phyloP scores from a whole-genome alignment of 202 grass and related monocot genomes.

The Alloteropsis angusta region DNA sequence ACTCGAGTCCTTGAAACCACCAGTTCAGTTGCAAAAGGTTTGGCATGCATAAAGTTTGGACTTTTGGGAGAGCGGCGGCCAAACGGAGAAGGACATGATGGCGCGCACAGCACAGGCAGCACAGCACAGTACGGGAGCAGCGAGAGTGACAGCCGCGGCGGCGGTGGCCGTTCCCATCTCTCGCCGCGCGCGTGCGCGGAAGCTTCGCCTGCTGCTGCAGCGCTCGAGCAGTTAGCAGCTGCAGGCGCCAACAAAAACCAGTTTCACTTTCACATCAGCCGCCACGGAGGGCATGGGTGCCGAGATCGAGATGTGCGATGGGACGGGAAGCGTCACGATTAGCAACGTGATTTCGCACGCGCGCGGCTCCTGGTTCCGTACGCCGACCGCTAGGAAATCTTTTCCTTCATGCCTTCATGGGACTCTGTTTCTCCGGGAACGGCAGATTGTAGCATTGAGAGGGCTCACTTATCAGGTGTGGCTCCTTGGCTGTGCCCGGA shows the following conservation, averaged over 20 bases:
- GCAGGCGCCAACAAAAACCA: not conserved
- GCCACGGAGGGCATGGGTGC: too few relatives aligned
- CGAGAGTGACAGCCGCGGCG: not conserved
- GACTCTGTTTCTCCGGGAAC: not conserved
- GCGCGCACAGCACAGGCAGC: not conserved
- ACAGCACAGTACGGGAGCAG: not conserved
- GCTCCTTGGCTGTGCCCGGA: not conserved
- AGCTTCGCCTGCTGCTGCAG: not conserved
- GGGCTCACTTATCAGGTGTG: not conserved
- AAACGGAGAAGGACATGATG: not conserved
- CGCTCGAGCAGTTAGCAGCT: not conserved
- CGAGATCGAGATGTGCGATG: not conserved
- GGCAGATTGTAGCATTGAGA: not conserved
- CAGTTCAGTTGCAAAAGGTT: not conserved
- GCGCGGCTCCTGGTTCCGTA: not conserved
- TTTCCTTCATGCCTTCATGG: too few relatives aligned
- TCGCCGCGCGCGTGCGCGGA: constrained; percentile 14
- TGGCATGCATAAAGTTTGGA: not conserved
- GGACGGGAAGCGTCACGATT: not conserved
- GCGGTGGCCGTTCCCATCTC: not conserved
- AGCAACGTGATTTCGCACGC: not conserved
- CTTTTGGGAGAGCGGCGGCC: not conserved
- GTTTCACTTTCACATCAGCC: constrained; percentile 9
- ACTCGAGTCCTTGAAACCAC: not conserved
- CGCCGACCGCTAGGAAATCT: too few relatives aligned